A percentile compares a stretch with the other conserved stretches of the same genome.
Evolutionary conservation across 306 rosid species (phyloP).

Genomic region (Gleditsia sinensis): DNA sequence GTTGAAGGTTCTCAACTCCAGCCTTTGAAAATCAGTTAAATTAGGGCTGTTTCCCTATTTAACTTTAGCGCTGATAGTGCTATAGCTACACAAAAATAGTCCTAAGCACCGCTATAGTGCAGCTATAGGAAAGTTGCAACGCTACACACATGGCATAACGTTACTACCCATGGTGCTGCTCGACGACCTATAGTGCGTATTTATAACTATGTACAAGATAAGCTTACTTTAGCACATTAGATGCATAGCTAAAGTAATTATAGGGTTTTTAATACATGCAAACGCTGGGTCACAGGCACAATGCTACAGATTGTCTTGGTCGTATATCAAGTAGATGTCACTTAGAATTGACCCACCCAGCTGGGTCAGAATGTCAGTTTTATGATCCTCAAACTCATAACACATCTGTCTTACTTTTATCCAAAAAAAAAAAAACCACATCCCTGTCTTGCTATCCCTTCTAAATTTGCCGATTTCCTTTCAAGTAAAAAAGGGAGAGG

Average conservation of each 20-base stretch:
- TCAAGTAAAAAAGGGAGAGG: slow-evolving; percentile 15
- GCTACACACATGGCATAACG: too few relatives aligned
- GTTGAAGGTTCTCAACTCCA: too few relatives aligned
- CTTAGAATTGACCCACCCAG: background rate
- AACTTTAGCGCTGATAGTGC: too few relatives aligned
- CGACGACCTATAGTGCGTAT: too few relatives aligned
- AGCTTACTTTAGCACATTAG: background rate
- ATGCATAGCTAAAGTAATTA: background rate
- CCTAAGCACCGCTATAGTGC: too few relatives aligned
- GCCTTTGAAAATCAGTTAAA: too few relatives aligned
- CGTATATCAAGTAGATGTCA: background rate
- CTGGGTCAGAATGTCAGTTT: background rate
- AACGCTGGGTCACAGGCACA: background rate
- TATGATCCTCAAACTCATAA: slow-evolving; percentile 12
- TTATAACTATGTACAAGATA: background rate
- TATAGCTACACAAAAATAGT: too few relatives aligned
- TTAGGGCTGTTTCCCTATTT: too few relatives aligned
- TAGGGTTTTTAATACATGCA: background rate
- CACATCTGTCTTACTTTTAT: too few relatives aligned
- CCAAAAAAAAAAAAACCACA: too few relatives aligned
- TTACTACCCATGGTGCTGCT: too few relatives aligned
- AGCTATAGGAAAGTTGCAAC: too few relatives aligned
- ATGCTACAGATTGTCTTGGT: background rate
- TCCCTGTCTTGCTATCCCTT: background rate
- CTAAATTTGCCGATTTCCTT: background rate